Evolutionary conservation across 2,329 filamentous ascomycete species (phyloP).

Genomic region (Fusarium haematococcum): DNA sequence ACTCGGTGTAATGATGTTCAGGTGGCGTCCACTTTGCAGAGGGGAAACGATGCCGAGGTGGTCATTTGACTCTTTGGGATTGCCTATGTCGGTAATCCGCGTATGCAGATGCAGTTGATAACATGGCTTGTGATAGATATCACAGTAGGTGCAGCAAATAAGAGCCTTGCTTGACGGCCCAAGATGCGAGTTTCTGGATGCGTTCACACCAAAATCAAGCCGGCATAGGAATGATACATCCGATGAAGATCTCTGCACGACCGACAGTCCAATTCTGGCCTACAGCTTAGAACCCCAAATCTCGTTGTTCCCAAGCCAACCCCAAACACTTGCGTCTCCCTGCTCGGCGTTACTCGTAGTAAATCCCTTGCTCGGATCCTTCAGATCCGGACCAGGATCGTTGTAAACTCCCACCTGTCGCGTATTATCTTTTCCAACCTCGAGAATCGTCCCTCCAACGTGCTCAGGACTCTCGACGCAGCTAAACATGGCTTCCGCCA

Average conservation of each 20-base stretch:
- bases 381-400: slow-evolving; percentile 53
- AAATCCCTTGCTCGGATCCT: slow-evolving; percentile 42
- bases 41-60: slow-evolving; percentile 5
- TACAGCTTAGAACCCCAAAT: slow-evolving; percentile 41
- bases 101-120: not conserved
- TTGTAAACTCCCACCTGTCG: slow-evolving; percentile 51
- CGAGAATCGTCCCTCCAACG: slow-evolving; percentile 56
- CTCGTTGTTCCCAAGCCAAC: slow-evolving; percentile 39
- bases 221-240: not conserved
- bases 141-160: not conserved
- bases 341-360: slow-evolving; percentile 43
- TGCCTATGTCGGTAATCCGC: not conserved
- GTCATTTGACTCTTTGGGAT: slow-evolving; percentile 22
- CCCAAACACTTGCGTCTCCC: slow-evolving; percentile 44
- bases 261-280: not conserved
- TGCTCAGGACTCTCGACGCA: slow-evolving; percentile 50
- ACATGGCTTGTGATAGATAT: not conserved
- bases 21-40: slow-evolving; percentile 7
- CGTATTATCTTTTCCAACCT: slow-evolving; percentile 50
- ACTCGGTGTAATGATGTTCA: not conserved
- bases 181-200: not conserved
- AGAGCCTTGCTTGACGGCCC: not conserved
- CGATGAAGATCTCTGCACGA: not conserved
- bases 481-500: slow-evolving; percentile 58
- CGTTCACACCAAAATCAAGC: not conserved